Conservation (phyloP, 2,329 filamentous ascomycete species). For the Curvularia hawaiiensis region DNA sequence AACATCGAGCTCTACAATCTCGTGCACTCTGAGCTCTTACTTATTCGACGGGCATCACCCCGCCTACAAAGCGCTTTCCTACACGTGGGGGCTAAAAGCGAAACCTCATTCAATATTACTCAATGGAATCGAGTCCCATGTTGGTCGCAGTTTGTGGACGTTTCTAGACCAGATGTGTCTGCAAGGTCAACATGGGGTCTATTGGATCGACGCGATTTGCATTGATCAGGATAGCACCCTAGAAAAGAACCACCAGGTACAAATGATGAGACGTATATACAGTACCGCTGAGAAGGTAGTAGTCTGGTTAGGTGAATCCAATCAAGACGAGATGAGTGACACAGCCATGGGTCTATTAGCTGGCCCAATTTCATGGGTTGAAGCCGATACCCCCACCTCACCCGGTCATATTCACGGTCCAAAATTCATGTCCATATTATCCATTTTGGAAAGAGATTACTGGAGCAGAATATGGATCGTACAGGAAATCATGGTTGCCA, state of each 20-base stretch:
- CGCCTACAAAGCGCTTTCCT: background rate
- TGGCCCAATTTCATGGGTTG: background rate
- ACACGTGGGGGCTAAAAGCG: background rate
- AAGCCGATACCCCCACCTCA: background rate
- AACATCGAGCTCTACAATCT: background rate
- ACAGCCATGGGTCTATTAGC: background rate
- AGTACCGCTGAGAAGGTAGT: background rate
- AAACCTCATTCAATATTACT: background rate
- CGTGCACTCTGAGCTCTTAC: background rate
- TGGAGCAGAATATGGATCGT: conserved; percentile 1
- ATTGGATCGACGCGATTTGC: conserved; percentile 1
- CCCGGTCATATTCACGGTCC: too few species aligned
- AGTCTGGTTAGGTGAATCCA: background rate
- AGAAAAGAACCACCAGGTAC: conserved; percentile 1
- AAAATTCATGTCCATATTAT: too few species aligned
- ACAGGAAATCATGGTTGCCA: background rate
- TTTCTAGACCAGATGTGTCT: background rate
- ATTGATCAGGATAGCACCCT: background rate
- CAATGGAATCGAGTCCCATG: background rate
- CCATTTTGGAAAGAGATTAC: background rate
- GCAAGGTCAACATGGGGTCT: background rate
- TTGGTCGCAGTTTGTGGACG: background rate
- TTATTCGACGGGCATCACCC: background rate
- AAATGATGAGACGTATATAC: background rate
- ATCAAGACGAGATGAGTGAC: background rate